Evolutionary conservation across 257 asterid species (phyloP).

Genomic region (Solanum corneliomulleri): DNA sequence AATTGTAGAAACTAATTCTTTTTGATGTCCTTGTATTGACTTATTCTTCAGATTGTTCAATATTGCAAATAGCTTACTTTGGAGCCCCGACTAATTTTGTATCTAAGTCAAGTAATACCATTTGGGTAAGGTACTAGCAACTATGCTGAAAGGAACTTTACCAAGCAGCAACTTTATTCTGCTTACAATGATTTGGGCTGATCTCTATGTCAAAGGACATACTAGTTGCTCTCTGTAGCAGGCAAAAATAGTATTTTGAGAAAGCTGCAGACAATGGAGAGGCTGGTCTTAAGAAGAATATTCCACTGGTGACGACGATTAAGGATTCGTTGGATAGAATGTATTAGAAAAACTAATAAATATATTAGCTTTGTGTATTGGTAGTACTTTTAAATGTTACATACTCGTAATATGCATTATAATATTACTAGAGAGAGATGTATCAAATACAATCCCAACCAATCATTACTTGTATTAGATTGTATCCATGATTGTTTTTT

Average conservation of each 20-base stretch:
- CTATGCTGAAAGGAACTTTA: background rate
- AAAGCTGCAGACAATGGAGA: slow-evolving; percentile 88
- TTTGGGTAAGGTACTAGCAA: background rate
- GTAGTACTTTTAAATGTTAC: no score
- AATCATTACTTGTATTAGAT: background rate
- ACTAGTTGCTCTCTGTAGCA: slow-evolving; percentile 18
- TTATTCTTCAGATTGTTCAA: background rate
- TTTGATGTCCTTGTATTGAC: background rate
- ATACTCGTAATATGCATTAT: no score
- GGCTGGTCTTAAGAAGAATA: slow-evolving; percentile 85
- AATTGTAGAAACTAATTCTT: background rate
- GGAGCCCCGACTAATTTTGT: background rate
- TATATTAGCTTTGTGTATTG: no score
- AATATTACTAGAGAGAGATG: no score
- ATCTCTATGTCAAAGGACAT: background rate
- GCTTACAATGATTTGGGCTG: no score
- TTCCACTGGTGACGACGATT: slow-evolving; percentile 41
- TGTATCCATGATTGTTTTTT: background rate
- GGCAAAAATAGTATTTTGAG: slow-evolving; percentile 88
- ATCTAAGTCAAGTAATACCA: background rate
- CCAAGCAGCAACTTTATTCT: no score
- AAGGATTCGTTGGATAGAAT: no score
- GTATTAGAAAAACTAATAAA: no score
- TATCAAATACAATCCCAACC: background rate
- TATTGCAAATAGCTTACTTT: background rate